Conservation (phyloP, 2,329 filamentous ascomycete species). For the Diaporthe ilicicola region DNA sequence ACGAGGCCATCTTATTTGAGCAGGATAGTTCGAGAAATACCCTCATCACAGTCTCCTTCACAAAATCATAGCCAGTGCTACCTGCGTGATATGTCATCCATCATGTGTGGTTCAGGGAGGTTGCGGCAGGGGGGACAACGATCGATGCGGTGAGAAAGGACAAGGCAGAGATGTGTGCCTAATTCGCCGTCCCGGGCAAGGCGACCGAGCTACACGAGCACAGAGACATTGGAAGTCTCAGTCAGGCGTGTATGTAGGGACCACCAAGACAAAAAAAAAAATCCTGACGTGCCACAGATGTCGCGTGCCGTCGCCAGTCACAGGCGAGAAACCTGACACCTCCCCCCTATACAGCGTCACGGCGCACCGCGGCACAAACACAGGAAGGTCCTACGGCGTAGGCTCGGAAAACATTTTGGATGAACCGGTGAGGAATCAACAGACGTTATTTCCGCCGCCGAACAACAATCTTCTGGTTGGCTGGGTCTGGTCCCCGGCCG, state of each 20-base stretch:
- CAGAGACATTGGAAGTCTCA: slow-evolving; percentile 7
- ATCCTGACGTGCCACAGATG: slow-evolving; percentile 14
- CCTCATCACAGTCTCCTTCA: background rate
- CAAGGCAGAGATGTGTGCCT: background rate
- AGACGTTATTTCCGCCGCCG: background rate
- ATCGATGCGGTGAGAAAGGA: background rate
- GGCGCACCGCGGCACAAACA: background rate
- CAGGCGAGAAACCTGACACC: background rate
- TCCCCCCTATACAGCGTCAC: background rate
- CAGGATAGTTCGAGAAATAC: slow-evolving; percentile 15
- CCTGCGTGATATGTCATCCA: background rate
- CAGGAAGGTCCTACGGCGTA: background rate
- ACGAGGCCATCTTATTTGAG: background rate
- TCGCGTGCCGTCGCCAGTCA: slow-evolving; percentile 15
- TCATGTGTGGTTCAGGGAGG: background rate
- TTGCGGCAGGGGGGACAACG: background rate
- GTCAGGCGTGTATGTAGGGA: background rate
- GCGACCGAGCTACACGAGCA: slow-evolving; percentile 27
- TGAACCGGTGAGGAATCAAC: background rate
- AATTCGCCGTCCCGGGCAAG: slow-evolving; percentile 1
- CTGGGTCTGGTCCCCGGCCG: background rate
- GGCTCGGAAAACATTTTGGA: background rate
- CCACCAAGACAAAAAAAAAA: background rate
- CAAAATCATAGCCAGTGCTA: background rate
- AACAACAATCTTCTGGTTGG: background rate